Base-by-base conservation (phyloP, 2,329 filamentous ascomycete species). In the Neopestalotiopsis sp. region DNA sequence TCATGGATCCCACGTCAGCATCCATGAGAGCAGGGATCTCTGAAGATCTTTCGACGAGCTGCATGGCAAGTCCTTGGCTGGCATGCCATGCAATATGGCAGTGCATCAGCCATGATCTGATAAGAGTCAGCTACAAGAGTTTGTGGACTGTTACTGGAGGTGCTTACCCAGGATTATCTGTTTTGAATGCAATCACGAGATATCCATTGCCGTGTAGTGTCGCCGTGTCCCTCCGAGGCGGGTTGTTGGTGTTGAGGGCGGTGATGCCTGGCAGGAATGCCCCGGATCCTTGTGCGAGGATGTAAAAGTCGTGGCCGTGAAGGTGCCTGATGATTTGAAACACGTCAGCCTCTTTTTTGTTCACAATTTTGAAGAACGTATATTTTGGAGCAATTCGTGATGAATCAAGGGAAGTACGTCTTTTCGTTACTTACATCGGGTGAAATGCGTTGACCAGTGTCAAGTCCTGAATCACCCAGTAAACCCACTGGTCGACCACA, bases 41-140 rank as follows among this genome's bases (percentile, higher is more conserved):
- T 34, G 49, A 28, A n/a, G 65, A 13, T 38, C 75, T 71, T 69
- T 79, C 79, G 65, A 88, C 70, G 71, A 88, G 87, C 74, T 89
- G 86, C 65, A 88, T 74, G 1, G 82, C 85, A 7, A 88, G 81
- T 30, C 84, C 85, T 71, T 83, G 79, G 65, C 75, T 77, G 14
- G 84, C 79, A 72, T 88, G 85, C 84, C 81, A 85, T 24, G 81
- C 81, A 66, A 85, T 84, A 71, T 84, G 81, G 72, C 81, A 84
- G 71, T 84, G 67, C 10, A 61, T 7, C 4, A 61, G 12, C 24
- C 20, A 72, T 9, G 68, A 20, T 79, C 81, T 64, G 30, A 28
- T 28, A 3, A 49, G n/a, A 61, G 45, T 52, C 14, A 52, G 45
- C 69, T 56, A 71, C 3, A 24, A 1, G 9, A 10, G 28, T 28